These are phyloP conservation scores for Drechslerella dactyloides DNA, from an alignment of 2,329 filamentous ascomycete genomes.

Conservation along the genomic window DNA sequence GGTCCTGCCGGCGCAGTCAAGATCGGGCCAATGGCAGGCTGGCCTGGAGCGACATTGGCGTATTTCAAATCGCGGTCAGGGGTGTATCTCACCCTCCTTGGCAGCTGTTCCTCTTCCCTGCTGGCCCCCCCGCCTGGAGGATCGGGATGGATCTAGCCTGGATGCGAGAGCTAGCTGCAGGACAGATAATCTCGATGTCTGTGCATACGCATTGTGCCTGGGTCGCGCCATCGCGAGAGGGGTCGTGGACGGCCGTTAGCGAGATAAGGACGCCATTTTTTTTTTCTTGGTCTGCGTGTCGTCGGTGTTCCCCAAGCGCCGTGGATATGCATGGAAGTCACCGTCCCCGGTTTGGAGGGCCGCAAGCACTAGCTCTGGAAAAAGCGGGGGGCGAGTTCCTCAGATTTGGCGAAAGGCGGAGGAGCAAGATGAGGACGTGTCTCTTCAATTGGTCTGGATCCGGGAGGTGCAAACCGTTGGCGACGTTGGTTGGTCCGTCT, in stretches of 20 bases:
- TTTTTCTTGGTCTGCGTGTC: constrained; percentile 31
- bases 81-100: too few species aligned
- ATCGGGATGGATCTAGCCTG: too few species aligned
- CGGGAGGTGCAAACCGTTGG: neutral
- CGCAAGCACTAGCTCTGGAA: neutral
- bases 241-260: constrained; percentile 6
- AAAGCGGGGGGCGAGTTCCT: neutral
- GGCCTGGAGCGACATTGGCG: too few species aligned
- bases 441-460: neutral
- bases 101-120: too few species aligned
- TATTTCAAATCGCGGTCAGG: too few species aligned
- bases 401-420: neutral
- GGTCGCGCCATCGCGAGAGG: neutral
- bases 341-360: too few species aligned
- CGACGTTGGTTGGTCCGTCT: neutral
- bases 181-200: neutral
- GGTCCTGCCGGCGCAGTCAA: neutral
- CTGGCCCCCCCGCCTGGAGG: too few species aligned
- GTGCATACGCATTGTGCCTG: neutral
- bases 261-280: constrained; percentile 50
- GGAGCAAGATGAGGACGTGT: neutral
- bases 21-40: neutral
- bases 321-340: constrained; percentile 15
- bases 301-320: constrained; percentile 31
- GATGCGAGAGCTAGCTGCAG: too few species aligned